Base-by-base conservation (phyloP, 1,284 basidiomycete genomes). In the Dichomitus squalens region DNA sequence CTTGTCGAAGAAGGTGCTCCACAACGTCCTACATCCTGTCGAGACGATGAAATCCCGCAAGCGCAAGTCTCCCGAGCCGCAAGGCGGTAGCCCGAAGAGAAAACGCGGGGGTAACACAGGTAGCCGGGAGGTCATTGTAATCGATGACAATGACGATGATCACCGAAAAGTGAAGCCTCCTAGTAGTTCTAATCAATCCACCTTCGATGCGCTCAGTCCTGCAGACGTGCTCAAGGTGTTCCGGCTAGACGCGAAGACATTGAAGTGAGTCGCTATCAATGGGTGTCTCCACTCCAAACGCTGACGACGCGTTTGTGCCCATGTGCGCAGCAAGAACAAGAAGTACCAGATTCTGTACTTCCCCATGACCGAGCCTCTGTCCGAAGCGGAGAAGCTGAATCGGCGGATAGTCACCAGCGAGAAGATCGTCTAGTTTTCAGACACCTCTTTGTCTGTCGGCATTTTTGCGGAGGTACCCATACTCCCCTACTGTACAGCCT, bases 291-390 rank as follows among this genome's bases (percentile, higher is more conserved):
- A 36, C 11, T 29, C 21, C 21, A 27, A 21, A 8, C 29, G 29
- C 39, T 52, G n/a, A 38, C 38, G 16, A 20, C 25, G 23, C 20
- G 8, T 44, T 23, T 40, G 12, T 29, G 35, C 38, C 23, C 7
- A 21, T 7, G 7, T 16, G 59, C 72, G 43, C 61, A 83, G 81
- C 58, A 79, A 72, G 61, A 79, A 82, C 58, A 71, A 81, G 58
- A 75, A 82, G 34, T 89, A 87, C 64, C 88, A 91, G 66, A 83
- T 91, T 21, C 73, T 92, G 29, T 88, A 85, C 67, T 90, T 90
- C 64, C 85, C 88, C 0, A 76, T 91, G 75, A 77, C 74, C 0
- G 73, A 77, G 1, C 84, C 86, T 5, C 71, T 89, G 39, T 79
- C 77, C 1, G 78, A 82, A 12, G 57, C 68, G 18, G 80, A 90